phyloP scores from a whole-genome alignment of 2,329 filamentous ascomycete species.

The Colletotrichum theobromicola region DNA sequence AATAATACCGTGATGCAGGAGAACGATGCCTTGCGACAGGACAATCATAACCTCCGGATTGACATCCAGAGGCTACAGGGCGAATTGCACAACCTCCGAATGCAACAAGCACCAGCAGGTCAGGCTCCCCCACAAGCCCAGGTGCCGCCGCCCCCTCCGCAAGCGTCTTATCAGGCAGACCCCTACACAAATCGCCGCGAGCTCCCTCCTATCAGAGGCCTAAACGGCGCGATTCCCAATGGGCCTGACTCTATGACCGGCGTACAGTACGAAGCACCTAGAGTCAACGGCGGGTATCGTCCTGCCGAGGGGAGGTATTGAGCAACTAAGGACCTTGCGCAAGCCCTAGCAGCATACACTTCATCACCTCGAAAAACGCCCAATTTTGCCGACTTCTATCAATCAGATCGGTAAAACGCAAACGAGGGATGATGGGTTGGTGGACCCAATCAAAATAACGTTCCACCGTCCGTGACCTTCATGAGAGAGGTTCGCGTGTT shows the following conservation, averaged over 20 bases:
- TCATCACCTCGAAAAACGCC: not conserved
- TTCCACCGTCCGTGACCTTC: not conserved
- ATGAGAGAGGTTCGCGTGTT: constrained; percentile 3
- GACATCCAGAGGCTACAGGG: constrained; percentile 54
- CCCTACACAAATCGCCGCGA: constrained; percentile 47
- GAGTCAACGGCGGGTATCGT: constrained; percentile 51
- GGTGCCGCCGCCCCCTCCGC: constrained; percentile 26
- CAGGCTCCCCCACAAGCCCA: constrained; percentile 5
- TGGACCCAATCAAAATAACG: not conserved
- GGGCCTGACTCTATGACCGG: constrained; percentile 69
- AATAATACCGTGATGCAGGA: constrained; percentile 47
- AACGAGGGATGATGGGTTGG: not conserved
- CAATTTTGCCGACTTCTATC: not conserved
- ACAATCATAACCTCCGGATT: constrained; percentile 51
- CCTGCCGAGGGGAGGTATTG: constrained; percentile 39
- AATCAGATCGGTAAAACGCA: not conserved
- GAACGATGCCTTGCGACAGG: constrained; percentile 53
- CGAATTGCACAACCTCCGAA: constrained; percentile 30
- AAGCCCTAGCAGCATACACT: not conserved
- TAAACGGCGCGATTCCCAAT: constrained; percentile 48
- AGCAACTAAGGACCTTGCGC: not conserved
- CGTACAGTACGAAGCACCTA: constrained; percentile 64
- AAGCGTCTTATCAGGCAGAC: constrained; percentile 30
- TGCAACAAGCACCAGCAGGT: constrained; percentile 29
- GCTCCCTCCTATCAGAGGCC: constrained; percentile 61